A percentile compares a stretch with the other conserved stretches of the same genome.
Evolutionary conservation across 2,329 filamentous ascomycete species (phyloP).

Genomic region (Hypoxylon sp.): DNA sequence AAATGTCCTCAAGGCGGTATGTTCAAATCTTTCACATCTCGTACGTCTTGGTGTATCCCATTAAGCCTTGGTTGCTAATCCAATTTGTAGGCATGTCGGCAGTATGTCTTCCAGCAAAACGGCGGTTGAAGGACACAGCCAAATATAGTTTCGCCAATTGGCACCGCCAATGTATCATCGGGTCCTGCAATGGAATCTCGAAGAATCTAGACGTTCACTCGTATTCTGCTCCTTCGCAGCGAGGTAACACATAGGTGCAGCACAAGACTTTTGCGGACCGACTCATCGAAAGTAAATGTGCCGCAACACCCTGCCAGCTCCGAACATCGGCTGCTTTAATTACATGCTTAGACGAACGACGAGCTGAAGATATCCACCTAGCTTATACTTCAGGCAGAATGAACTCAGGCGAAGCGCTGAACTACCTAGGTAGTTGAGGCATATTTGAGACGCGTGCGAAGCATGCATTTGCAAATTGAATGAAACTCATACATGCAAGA

Average conservation of each 20-base stretch:
- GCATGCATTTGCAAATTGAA: conserved; percentile 31
- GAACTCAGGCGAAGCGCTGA: conserved; percentile 14
- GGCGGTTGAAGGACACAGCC: conserved; percentile 37
- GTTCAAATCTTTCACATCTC: conserved; percentile 48
- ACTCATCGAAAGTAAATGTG: conserved; percentile 23
- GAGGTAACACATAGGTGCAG: conserved; percentile 21
- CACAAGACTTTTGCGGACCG: conserved; percentile 32
- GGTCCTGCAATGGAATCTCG: conserved; percentile 24
- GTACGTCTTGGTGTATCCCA: conserved; percentile 4
- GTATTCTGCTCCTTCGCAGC: conserved; percentile 22
- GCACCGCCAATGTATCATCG: conserved; percentile 18
- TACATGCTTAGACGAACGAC: conserved; percentile 23
- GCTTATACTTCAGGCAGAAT: conserved; percentile 32
- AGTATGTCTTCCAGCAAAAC: conserved; percentile 62
- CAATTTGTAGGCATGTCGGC: conserved; percentile 62
- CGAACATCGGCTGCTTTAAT: conserved; percentile 33
- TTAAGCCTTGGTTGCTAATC: conserved; percentile 23
- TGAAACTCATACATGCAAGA: conserved; percentile 27
- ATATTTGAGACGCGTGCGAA: conserved; percentile 21
- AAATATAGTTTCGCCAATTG: conserved; percentile 11
- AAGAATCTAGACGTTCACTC: conserved; percentile 17
- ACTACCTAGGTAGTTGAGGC: conserved; percentile 17
- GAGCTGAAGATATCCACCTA: conserved; percentile 16
- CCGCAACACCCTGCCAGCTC: conserved; percentile 23
- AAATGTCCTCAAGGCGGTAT: conserved; percentile 71